These are phyloP conservation scores for Paecilomyces fulvus DNA, from an alignment of 2,329 filamentous ascomycete genomes.

Conservation along the genomic window DNA sequence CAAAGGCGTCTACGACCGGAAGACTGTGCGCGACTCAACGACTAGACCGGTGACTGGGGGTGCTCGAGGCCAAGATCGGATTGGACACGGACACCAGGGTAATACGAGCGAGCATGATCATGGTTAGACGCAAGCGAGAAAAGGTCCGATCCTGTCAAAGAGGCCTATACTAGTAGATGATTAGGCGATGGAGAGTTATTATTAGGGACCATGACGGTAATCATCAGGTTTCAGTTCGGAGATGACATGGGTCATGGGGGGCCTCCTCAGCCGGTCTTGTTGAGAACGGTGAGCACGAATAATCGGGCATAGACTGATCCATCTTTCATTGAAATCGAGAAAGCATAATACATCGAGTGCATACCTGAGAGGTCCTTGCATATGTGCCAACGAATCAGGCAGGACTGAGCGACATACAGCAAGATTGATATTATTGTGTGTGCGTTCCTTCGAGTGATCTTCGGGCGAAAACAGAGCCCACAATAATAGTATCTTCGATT, in stretches of 20 bases:
- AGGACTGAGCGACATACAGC: not conserved
- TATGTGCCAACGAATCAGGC: not conserved
- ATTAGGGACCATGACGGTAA: not conserved
- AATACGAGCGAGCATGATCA: not conserved
- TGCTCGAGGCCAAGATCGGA: not conserved
- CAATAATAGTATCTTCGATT: not conserved
- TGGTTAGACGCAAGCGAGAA: not conserved
- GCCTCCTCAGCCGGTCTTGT: not conserved
- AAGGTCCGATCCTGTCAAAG: not conserved
- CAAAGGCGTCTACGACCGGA: not conserved
- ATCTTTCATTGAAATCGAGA: not conserved
- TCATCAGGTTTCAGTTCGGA: constrained; percentile 1
- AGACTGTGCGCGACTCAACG: not conserved
- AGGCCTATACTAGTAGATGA: not conserved
- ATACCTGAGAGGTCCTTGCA: not conserved
- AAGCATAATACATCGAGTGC: not conserved
- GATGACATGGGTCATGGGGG: not conserved
- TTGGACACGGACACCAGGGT: not conserved
- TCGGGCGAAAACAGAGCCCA: not conserved
- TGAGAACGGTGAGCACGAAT: not conserved
- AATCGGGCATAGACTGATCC: not conserved
- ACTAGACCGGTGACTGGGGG: not conserved
- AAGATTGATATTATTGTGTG: not conserved
- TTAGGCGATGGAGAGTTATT: not conserved
- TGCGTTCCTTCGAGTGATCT: not conserved